phyloP scores from a whole-genome alignment of 306 rosid genomes.

The Gynostemma pentaphyllum region DNA sequence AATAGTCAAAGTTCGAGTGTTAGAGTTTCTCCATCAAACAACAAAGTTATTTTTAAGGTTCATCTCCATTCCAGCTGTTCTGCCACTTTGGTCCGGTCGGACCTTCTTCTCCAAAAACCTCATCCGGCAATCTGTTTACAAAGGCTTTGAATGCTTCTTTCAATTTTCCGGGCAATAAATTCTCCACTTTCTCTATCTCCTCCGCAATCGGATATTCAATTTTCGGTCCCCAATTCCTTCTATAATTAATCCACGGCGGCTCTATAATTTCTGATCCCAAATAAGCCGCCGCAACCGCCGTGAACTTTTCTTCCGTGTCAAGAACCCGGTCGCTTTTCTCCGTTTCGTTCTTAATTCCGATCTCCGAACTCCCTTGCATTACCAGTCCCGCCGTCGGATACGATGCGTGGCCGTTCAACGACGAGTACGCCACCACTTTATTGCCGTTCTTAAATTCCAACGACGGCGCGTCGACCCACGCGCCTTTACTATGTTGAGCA shows the following conservation, averaged over 20 bases:
- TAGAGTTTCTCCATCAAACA: too few species aligned
- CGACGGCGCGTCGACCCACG: slow-evolving; percentile 43
- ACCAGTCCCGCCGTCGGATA: slow-evolving; percentile 46
- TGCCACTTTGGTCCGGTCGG: slow-evolving; percentile 76
- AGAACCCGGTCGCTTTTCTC: slow-evolving; percentile 33
- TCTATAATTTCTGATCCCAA: slow-evolving; percentile 24
- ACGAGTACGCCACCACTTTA: slow-evolving; percentile 36
- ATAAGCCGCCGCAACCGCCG: slow-evolving; percentile 38
- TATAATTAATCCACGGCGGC: slow-evolving; percentile 56
- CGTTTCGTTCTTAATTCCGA: slow-evolving; percentile 57
- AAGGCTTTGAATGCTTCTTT: slow-evolving; percentile 18
- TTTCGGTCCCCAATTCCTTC: slow-evolving; percentile 65
- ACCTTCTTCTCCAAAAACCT: slow-evolving; percentile 56
- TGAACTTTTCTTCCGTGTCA: slow-evolving; percentile 27
- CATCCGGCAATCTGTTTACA: slow-evolving; percentile 33
- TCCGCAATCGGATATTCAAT: slow-evolving; percentile 26
- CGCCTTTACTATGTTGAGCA: slow-evolving; percentile 56
- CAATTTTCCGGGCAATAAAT: slow-evolving; percentile 24
- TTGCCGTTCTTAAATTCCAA: slow-evolving; percentile 36
- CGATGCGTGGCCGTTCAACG: slow-evolving; percentile 53
- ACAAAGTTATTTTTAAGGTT: too few species aligned
- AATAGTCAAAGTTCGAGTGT: too few species aligned
- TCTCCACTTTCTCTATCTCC: slow-evolving; percentile 31
- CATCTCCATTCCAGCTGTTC: slow-evolving; percentile 61
- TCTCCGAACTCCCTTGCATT: slow-evolving; percentile 39